Evolutionary conservation across 1,284 basidiomycete genomes (phyloP), one percentile per base, ranked within the genome.

Genomic region (Singerocomus inundabilis): DNA sequence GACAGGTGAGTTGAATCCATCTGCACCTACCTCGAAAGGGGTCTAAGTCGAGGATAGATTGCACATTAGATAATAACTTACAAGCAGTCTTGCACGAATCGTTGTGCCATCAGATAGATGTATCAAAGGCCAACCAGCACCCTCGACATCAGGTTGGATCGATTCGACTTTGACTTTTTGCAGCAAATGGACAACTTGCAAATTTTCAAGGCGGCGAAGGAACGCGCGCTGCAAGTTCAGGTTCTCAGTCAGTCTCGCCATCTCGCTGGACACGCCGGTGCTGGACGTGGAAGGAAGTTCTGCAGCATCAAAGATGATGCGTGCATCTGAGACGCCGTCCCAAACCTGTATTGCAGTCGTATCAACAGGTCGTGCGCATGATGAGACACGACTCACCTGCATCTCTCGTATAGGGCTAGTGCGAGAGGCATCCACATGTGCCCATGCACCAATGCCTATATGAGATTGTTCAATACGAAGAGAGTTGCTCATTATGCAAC

Each of bases 1-100:
- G 15, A 98, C 97, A 8, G 96, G 96, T 1, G 94, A 98, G 66
- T 94, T 95, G 63, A 85, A 85, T 0, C 97, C 97, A 63, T 99
- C 97, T 7, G 97, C 97, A 21, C 97, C 96, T 35, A 99, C 82
- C 86, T 95, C 47, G 61, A 37, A 44, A 48, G 42, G 0, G 28
- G 43, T 59, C 58, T 52, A 35, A 49, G 33, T 59, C 32, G 43
- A 43, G 42, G 35, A 56, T 28, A 29, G 35, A 54, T 38, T 30
- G 44, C 15, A 16, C 8, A 47, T 38, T 24, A 29, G 21, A 21
- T 4, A 6, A 15, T 3, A n/a, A 70, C 77, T 62, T 58, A 92
- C 90, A 43, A 94, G 72, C 32, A 94, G 68, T 56, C 91, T 74
- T 9, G 91, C 78, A 52, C 87, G 76, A 26, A 93, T 69, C 4